Base-by-base conservation (phyloP, 2,329 filamentous ascomycete species). In the Albophoma yamanashiensis region DNA sequence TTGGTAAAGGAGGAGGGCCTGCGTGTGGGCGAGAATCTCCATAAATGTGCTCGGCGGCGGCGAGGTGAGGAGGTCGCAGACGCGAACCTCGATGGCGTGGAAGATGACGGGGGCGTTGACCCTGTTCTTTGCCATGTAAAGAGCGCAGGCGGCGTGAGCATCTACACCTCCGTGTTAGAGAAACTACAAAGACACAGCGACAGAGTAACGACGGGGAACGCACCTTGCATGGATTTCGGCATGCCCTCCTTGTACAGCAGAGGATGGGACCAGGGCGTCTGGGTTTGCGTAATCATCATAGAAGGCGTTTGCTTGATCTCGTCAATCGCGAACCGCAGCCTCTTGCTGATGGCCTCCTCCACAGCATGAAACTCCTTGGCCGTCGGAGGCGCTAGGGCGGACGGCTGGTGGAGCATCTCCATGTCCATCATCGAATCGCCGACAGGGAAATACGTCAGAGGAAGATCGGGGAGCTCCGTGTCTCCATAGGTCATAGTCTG, bases 221-320 rank as follows among this genome's bases (percentile, higher is more conserved):
- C 36, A 77, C 79, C 80, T 72, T 83, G 77, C 65, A 85, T 76
- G 0, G 68, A 72, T 38, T 69, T 70, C 1, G 82, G 82, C 79
- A 84, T 82, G 11, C 67, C 60, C 2, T 79, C 73, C n/a, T 71
- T 71, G 61, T 82, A 84, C 0, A 85, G 70, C n/a, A n/a, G n/a
- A n/a, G n/a, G n/a, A n/a, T n/a, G n/a, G n/a, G n/a, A n/a, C n/a
- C n/a, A n/a, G n/a, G n/a, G n/a, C n/a, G n/a, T n/a, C n/a, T n/a
- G n/a, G n/a, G n/a, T n/a, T n/a, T n/a, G n/a, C n/a, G n/a, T n/a
- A n/a, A n/a, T n/a, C n/a, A n/a, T n/a, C n/a, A n/a, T n/a, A n/a
- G n/a, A n/a, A n/a, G n/a, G n/a, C n/a, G n/a, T n/a, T n/a, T n/a
- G n/a, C n/a, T n/a, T n/a, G n/a, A n/a, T n/a, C n/a, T n/a, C n/a